Evolutionary conservation across 108 stramenopile genomes (phyloP), one percentile per base, ranked within the genome.

Genomic region (Asterionellopsis glacialis): DNA sequence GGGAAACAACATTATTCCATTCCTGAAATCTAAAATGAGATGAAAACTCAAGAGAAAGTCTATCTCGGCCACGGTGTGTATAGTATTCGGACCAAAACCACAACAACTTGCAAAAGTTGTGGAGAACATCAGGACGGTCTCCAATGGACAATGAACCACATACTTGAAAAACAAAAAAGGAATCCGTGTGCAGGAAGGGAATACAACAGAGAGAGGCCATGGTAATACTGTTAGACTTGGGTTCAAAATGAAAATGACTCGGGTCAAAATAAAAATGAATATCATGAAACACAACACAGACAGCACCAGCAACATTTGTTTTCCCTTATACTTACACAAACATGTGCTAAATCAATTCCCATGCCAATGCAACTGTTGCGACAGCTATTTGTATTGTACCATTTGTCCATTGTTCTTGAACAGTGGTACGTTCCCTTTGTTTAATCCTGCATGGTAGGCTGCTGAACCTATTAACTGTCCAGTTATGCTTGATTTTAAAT

Each of bases 51-150:
- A 95, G 65, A 21, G 82, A 83, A 47, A 91, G 67, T 9, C 93
- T 67, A 65, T 95, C 93, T 9, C 93, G 74, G 9, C 93, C 93
- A 18, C 93, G 63, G 53, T 85, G 90, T 9, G 82, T 68, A 69
- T 95, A 95, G 72, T 91, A 95, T 57, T 89, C 82, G 5, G 65
- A 55, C 93, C 93, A 95, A 61, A 91, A 94, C 84, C 88, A 91
- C 27, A 91, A 71, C 25, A 95, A 72, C 48, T 87, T 80, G 12
- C 86, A 80, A 56, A 91, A 91, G 44, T 84, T 85, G 9, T 68
- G 19, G 64, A 87, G 28, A 15, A 80, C 63, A 43, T 77, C 79
- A 19, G 51, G 62, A 21, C 51, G 62, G 52, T 76, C 74, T 13
- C 51, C 60, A 9, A 33, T 33, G 2, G 33, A 65, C 51, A 14